These are phyloP conservation scores for Helotiales sp. DNA, from an alignment of 2,329 filamentous ascomycete genomes.

Conservation along the genomic window DNA sequence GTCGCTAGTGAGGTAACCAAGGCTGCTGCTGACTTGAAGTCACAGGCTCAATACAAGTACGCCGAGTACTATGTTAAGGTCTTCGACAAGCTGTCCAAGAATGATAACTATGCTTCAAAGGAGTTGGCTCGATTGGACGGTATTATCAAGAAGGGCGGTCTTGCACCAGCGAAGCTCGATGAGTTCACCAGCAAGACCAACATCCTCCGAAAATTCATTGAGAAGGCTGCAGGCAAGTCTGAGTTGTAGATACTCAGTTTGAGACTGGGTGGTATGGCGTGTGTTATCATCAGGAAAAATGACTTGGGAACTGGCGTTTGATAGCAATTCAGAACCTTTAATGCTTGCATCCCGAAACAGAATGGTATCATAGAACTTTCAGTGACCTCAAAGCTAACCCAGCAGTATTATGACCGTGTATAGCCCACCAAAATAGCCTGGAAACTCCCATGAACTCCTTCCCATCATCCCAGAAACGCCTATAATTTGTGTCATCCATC, in stretches of 20 bases:
- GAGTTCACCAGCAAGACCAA: slow-evolving; percentile 87
- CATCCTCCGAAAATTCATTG: slow-evolving; percentile 79
- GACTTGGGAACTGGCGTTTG: slow-evolving; percentile 15
- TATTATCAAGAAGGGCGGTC: slow-evolving; percentile 83
- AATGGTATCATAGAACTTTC: slow-evolving; percentile 8
- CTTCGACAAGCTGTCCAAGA: slow-evolving; percentile 81
- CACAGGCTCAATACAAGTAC: slow-evolving; percentile 71
- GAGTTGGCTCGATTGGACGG: slow-evolving; percentile 81
- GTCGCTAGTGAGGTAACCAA: slow-evolving; percentile 75
- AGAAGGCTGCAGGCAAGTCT: slow-evolving; percentile 67
- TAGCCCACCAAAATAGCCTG: not conserved
- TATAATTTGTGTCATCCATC: not conserved
- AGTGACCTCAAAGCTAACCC: not conserved
- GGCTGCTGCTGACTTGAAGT: slow-evolving; percentile 68
- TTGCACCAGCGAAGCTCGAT: slow-evolving; percentile 85
- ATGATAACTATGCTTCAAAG: slow-evolving; percentile 80
- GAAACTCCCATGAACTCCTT: not conserved
- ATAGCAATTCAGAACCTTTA: slow-evolving; percentile 5
- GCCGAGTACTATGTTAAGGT: slow-evolving; percentile 94
- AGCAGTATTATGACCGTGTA: slow-evolving; percentile 9
- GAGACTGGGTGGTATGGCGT: slow-evolving; percentile 10
- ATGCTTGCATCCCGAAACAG: not conserved
- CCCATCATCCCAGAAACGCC: slow-evolving; percentile 6
- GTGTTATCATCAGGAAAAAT: slow-evolving; percentile 22
- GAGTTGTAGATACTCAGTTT: slow-evolving; percentile 44